These are phyloP conservation scores for Gardenia jasminoides DNA, from an alignment of 257 asterid species.

Conservation along the genomic window DNA sequence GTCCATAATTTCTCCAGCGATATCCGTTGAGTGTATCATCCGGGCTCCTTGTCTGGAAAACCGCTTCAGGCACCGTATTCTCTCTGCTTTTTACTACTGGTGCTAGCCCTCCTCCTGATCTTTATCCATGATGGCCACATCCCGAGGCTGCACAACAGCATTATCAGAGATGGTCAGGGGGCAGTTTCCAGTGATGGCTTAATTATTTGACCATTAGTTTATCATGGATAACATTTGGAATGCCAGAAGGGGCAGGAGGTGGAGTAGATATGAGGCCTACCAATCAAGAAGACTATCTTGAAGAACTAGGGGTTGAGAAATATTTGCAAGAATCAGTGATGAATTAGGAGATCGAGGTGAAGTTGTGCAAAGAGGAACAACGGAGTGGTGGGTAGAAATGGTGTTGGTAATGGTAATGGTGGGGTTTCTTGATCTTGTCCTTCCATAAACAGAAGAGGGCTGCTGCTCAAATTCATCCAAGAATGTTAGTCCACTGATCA, in stretches of 20 bases:
- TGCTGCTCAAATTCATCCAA: neutral
- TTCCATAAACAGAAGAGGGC: slow-evolving; percentile 12
- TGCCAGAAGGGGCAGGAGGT: slow-evolving; percentile 20
- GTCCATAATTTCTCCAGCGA: slow-evolving; percentile 94
- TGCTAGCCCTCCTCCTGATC: neutral
- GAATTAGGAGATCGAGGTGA: neutral
- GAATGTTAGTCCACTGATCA: neutral
- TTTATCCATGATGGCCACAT: neutral
- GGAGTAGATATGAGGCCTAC: slow-evolving; percentile 8
- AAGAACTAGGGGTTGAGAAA: slow-evolving; percentile 17
- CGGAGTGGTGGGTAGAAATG: slow-evolving; percentile 4
- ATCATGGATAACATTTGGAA: slow-evolving; percentile 22
- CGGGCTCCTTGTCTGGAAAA: slow-evolving; percentile 81
- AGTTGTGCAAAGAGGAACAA: slow-evolving; percentile 1
- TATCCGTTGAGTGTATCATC: slow-evolving; percentile 94
- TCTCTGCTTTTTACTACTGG: slow-evolving; percentile 24
- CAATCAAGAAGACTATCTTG: slow-evolving; percentile 31
- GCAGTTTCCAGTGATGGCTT: neutral
- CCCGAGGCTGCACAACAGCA: neutral
- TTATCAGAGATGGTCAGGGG: neutral
- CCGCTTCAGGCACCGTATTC: slow-evolving; percentile 29
- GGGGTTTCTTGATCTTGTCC: slow-evolving; percentile 14
- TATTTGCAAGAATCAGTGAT: slow-evolving; percentile 33
- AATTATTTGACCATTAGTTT: slow-evolving; percentile 7
- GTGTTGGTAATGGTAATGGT: slow-evolving; percentile 1